Conservation (phyloP, 2,329 filamentous ascomycete genomes). For the Xylogone sp. region DNA sequence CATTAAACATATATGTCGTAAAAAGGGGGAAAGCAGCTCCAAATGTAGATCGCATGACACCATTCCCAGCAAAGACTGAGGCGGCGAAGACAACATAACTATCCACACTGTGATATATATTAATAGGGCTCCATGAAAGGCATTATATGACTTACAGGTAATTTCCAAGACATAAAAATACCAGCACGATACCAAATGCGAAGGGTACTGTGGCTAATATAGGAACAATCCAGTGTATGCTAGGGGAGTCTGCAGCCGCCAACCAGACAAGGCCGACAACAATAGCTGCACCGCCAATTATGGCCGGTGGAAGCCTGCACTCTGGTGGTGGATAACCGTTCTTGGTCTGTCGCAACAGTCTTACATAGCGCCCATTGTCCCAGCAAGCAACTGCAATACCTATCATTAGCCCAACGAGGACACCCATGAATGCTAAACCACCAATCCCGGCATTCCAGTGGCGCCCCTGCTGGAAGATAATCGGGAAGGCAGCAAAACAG, state of each 20-base stretch:
- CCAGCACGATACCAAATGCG: slow-evolving; percentile 44
- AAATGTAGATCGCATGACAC: slow-evolving; percentile 29
- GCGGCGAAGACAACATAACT: slow-evolving; percentile 34
- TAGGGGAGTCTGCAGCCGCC: slow-evolving; percentile 38
- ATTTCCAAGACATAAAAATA: slow-evolving; percentile 36
- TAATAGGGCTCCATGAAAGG: slow-evolving; percentile 22
- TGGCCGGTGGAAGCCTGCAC: slow-evolving; percentile 48
- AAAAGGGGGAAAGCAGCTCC: slow-evolving; percentile 34
- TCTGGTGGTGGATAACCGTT: slow-evolving; percentile 47
- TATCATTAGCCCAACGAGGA: slow-evolving; percentile 47
- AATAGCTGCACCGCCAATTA: slow-evolving; percentile 47
- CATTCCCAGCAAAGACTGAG: slow-evolving; percentile 34
- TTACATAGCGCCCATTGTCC: slow-evolving; percentile 47
- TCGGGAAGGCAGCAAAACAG: slow-evolving; percentile 59
- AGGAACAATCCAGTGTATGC: slow-evolving; percentile 50
- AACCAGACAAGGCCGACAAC: slow-evolving; percentile 58
- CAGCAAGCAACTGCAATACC: slow-evolving; percentile 39
- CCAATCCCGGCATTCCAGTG: slow-evolving; percentile 53
- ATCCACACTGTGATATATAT: slow-evolving; percentile 30
- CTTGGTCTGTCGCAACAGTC: slow-evolving; percentile 42
- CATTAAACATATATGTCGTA: slow-evolving; percentile 5
- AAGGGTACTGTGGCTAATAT: slow-evolving; percentile 51
- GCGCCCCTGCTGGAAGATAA: slow-evolving; percentile 58
- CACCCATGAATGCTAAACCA: slow-evolving; percentile 57
- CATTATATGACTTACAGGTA: slow-evolving; percentile 45